Evolutionary conservation across 225 moss, liverwort and hornwort species (phyloP).

Genomic region (Sphagnum tenellum): DNA sequence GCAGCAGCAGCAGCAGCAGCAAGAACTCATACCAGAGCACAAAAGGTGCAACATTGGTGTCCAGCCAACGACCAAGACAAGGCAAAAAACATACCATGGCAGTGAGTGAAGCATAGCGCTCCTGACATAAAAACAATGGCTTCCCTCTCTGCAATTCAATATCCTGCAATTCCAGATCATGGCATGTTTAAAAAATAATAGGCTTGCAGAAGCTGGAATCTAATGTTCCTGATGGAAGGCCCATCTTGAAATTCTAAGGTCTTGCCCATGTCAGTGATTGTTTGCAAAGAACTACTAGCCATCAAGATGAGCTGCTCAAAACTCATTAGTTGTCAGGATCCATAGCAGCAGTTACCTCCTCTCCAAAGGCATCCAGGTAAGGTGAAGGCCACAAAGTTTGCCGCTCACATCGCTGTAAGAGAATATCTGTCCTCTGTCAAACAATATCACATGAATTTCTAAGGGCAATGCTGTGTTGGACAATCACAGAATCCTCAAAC

Average conservation of each 20-base stretch:
- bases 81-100: slow-evolving; percentile 52
- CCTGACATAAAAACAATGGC: slow-evolving; percentile 74
- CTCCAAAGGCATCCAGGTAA: slow-evolving; percentile 85
- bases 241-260: too few species aligned
- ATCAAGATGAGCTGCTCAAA: too few species aligned
- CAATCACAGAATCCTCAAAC: too few species aligned
- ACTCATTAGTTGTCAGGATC: slow-evolving; percentile 2
- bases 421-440: slow-evolving; percentile 67
- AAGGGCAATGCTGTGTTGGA: too few species aligned
- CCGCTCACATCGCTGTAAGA: slow-evolving; percentile 84
- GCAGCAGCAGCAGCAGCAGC: too few species aligned
- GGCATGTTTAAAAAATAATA: neutral
- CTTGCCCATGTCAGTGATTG: too few species aligned
- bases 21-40: neutral
- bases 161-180: slow-evolving; percentile 32
- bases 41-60: neutral
- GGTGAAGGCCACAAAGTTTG: slow-evolving; percentile 89
- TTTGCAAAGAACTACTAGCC: neutral
- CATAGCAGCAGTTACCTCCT: slow-evolving; percentile 47
- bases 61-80: neutral
- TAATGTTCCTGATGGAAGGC: too few species aligned
- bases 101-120: slow-evolving; percentile 74
- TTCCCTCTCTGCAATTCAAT: slow-evolving; percentile 66
- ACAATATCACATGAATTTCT: too few species aligned
- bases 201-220: too few species aligned